phyloP scores from a whole-genome alignment of 1,139 yeast species.

The Kazachstania sp. region DNA sequence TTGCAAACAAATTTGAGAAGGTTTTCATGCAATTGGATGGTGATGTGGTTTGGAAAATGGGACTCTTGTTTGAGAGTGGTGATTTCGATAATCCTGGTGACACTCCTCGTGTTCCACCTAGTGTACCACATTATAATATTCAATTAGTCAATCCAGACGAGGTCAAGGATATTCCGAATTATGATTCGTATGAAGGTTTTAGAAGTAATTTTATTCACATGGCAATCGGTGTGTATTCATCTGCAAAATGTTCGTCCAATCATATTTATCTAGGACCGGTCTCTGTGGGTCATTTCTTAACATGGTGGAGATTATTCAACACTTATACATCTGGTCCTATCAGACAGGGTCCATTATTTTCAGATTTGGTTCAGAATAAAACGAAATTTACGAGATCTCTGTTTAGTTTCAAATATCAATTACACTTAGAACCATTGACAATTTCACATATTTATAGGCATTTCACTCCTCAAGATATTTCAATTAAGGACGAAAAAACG shows the following conservation, averaged over 20 bases:
- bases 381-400: constrained; percentile 65
- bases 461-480: constrained; percentile 36
- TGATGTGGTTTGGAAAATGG: constrained; percentile 42
- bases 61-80: constrained; percentile 42
- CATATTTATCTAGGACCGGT: constrained; percentile 66
- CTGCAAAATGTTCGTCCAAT: constrained; percentile 39
- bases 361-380: constrained; percentile 30
- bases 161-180: constrained; percentile 34
- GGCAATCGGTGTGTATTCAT: constrained; percentile 59
- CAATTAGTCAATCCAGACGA: constrained; percentile 50
- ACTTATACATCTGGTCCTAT: constrained; percentile 67
- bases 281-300: constrained; percentile 55
- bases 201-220: constrained; percentile 69
- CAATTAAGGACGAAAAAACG: constrained; percentile 40
- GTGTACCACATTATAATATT: constrained; percentile 62
- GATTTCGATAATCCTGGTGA: constrained; percentile 25
- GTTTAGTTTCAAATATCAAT: constrained; percentile 68
- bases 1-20: constrained; percentile 31
- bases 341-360: constrained; percentile 58
- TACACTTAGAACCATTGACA: constrained; percentile 59
- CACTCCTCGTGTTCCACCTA: constrained; percentile 30
- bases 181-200: constrained; percentile 70
- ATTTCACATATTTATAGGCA: constrained; percentile 64
- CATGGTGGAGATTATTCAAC: constrained; percentile 74
- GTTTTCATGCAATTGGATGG: constrained; percentile 48